A percentile compares a stretch with the other conserved stretches of the same genome.
phyloP scores from a whole-genome alignment of 805 yeast genomes.

The Myxozyma geophila region DNA sequence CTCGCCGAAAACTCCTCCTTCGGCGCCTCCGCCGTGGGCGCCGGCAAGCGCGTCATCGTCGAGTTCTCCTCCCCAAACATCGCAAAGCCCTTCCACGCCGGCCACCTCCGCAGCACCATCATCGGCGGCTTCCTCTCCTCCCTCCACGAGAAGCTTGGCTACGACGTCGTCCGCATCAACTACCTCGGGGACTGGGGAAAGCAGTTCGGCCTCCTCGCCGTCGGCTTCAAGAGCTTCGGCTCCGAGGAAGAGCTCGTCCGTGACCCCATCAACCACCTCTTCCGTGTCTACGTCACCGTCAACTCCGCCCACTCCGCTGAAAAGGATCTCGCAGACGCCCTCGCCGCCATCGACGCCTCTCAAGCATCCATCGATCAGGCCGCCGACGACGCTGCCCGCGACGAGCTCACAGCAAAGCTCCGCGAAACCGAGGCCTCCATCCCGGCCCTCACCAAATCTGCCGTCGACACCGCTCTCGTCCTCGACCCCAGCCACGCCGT shows the following conservation, averaged over 20 bases:
- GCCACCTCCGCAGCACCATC: conserved; percentile 95
- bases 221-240: conserved; percentile 89
- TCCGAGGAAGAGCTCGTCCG: conserved; percentile 65
- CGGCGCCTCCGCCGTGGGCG: conserved; percentile 78
- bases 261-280: conserved; percentile 93
- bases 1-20: conserved; percentile 57
- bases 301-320: conserved; percentile 76
- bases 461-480: conserved; percentile 21
- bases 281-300: conserved; percentile 87
- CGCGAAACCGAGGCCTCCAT: conserved; percentile 14
- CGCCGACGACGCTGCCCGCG: conserved; percentile 30
- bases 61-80: conserved; percentile 98
- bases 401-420: conserved; percentile 10
- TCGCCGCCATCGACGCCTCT: conserved; percentile 53
- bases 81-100: conserved; percentile 99
- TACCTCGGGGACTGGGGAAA: conserved; percentile 99
- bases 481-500: conserved; percentile 24
- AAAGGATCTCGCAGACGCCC: conserved; percentile 55
- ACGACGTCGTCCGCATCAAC: conserved; percentile 90
- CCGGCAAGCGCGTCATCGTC: conserved; percentile 69
- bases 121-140: conserved; percentile 95
- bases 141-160: conserved; percentile 86
- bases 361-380: conserved; percentile 18
- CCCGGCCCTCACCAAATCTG: conserved; percentile 30
- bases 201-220: conserved; percentile 94